A percentile compares a stretch with the other conserved stretches of the same genome.
phyloP scores from a whole-genome alignment of 495 filamentous ascomycete species.

The Penicillium antarcticum region DNA sequence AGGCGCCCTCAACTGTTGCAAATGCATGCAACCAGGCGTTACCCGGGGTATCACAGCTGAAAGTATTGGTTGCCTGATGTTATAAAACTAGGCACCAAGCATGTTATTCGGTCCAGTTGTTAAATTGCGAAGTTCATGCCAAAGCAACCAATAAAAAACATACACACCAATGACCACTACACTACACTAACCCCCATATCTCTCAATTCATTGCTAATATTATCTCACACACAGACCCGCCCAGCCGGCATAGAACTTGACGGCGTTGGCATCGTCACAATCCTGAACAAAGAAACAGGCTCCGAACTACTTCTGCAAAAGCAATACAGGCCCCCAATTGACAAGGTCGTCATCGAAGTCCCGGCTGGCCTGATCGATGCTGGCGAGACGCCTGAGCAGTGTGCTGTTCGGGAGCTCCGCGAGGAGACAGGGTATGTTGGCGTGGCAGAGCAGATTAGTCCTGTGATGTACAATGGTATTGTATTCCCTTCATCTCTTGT shows the following conservation, averaged over 20 bases:
- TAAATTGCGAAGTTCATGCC: too few species aligned
- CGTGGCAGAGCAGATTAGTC: slow-evolving; percentile 44
- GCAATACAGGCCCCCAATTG: slow-evolving; percentile 82
- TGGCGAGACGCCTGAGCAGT: slow-evolving; percentile 71
- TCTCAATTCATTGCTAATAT: slow-evolving; percentile 1
- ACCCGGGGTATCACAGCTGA: not conserved
- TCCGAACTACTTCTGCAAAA: slow-evolving; percentile 81
- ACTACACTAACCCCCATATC: not conserved
- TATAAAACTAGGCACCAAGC: not conserved
- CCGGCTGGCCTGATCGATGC: slow-evolving; percentile 86
- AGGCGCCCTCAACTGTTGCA: not conserved
- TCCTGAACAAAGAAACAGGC: slow-evolving; percentile 69
- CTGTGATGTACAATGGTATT: slow-evolving; percentile 27
- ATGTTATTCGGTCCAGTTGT: not conserved
- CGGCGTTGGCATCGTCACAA: slow-evolving; percentile 86
- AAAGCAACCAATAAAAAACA: too few species aligned
- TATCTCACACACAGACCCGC: slow-evolving; percentile 47
- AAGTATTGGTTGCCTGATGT: not conserved
- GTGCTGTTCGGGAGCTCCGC: slow-evolving; percentile 82
- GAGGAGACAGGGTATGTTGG: slow-evolving; percentile 94
- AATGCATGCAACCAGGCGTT: not conserved
- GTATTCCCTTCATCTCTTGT: not conserved
- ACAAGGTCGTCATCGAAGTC: slow-evolving; percentile 75
- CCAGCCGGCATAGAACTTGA: slow-evolving; percentile 70
- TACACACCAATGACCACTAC: too few species aligned